phyloP scores from a whole-genome alignment of 805 yeast genomes.

The Saccharomycopsis sp. region DNA sequence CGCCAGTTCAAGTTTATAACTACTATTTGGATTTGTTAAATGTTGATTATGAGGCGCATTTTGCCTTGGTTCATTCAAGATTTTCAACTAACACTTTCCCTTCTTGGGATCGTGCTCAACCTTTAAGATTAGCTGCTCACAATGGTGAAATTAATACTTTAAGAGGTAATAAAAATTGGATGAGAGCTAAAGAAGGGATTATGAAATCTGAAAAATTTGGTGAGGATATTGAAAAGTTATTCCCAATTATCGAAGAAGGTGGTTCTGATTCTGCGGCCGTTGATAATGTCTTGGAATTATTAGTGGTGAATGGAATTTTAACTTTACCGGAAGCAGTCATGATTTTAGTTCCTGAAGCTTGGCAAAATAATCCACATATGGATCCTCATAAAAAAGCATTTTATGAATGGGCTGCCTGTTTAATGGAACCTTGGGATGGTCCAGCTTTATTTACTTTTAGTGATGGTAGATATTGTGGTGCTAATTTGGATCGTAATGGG shows the following conservation, averaged over 20 bases:
- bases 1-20: slow-evolving; percentile 92
- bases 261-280: slow-evolving; percentile 98
- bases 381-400: slow-evolving; percentile 91
- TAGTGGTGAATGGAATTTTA: slow-evolving; percentile 85
- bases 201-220: slow-evolving; percentile 85
- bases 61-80: slow-evolving; percentile 94
- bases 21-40: slow-evolving; percentile 90
- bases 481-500: slow-evolving; percentile 95
- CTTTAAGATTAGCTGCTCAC: slow-evolving; percentile 94
- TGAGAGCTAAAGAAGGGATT: slow-evolving; percentile 97
- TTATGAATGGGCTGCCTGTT: slow-evolving; percentile 98
- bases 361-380: slow-evolving; percentile 84
- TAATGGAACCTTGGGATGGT: slow-evolving; percentile 99
- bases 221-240: slow-evolving; percentile 82
- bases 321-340: slow-evolving; percentile 95
- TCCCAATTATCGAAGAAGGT: slow-evolving; percentile 96
- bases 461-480: slow-evolving; percentile 97
- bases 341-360: slow-evolving; percentile 96
- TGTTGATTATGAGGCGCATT: slow-evolving; percentile 89
- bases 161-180: slow-evolving; percentile 98
- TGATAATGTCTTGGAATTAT: slow-evolving; percentile 88
- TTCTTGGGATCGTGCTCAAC: slow-evolving; percentile 99
- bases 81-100: slow-evolving; percentile 98
- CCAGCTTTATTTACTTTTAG: slow-evolving; percentile 96
- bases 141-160: slow-evolving; percentile 97